phyloP scores from a whole-genome alignment of 2,329 filamentous ascomycete genomes.

The Talaromyces amestolkiae region DNA sequence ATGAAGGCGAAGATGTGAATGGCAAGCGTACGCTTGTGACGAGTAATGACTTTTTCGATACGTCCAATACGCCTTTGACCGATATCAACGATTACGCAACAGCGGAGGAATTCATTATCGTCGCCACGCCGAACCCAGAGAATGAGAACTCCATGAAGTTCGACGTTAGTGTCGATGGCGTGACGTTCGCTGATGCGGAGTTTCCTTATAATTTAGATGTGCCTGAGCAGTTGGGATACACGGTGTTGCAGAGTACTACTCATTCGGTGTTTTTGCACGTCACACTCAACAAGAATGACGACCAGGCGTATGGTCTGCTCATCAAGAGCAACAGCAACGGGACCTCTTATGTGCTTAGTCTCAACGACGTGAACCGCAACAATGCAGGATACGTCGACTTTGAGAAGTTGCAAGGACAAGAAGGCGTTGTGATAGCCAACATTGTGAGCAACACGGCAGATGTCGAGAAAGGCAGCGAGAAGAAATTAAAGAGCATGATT shows the following conservation, averaged over 20 bases:
- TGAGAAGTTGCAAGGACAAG: conserved; percentile 88
- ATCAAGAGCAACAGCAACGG: conserved; percentile 99
- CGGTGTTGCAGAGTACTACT: conserved; percentile 89
- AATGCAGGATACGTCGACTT: conserved; percentile 80
- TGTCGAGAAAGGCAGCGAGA: conserved; percentile 61
- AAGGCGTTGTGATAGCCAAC: conserved; percentile 87
- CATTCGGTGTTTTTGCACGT: conserved; percentile 95
- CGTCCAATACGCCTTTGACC: conserved; percentile 58
- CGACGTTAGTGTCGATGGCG: conserved; percentile 80
- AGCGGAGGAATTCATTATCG: conserved; percentile 95
- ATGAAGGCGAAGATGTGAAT: conserved; percentile 60
- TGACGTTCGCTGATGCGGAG: conserved; percentile 73
- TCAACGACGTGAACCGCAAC: conserved; percentile 78
- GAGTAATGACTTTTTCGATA: conserved; percentile 72
- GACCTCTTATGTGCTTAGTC: conserved; percentile 85
- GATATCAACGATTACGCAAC: conserved; percentile 84
- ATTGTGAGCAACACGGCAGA: conserved; percentile 72
- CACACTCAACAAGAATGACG: conserved; percentile 65
- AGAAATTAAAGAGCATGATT: conserved; percentile 85
- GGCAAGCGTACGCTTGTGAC: conserved; percentile 69
- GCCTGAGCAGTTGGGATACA: conserved; percentile 77
- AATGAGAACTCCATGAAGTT: conserved; percentile 69
- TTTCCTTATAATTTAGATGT: conserved; percentile 86
- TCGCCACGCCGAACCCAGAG: conserved; percentile 65
- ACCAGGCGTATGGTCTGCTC: conserved; percentile 75